Conservation (phyloP, 345 rosid species). For the Brassica juncea region DNA sequence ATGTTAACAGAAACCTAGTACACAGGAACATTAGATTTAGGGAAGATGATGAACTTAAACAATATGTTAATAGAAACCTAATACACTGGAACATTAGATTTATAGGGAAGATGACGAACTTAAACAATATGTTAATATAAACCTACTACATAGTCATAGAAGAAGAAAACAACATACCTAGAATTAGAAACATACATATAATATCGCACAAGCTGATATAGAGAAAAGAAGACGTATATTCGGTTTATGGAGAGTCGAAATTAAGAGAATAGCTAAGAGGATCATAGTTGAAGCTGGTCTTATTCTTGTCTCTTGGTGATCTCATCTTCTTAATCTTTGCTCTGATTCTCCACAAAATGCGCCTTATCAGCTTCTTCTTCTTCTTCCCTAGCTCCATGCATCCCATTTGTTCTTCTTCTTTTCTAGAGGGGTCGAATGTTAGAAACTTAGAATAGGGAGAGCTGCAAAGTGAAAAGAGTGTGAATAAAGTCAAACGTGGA, state of each 20-base stretch:
- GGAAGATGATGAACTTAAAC: background rate
- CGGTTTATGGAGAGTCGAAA: slow-evolving; percentile 60
- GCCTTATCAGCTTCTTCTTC: slow-evolving; percentile 52
- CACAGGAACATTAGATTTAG: background rate
- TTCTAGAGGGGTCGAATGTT: background rate
- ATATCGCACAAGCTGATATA: slow-evolving; percentile 6
- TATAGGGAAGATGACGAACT: slow-evolving; percentile 1
- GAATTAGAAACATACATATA: background rate
- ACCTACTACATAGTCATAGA: background rate
- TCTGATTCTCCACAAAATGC: slow-evolving; percentile 52
- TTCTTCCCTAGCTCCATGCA: slow-evolving; percentile 50
- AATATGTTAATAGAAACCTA: background rate
- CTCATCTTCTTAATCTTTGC: slow-evolving; percentile 50
- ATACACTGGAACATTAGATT: background rate
- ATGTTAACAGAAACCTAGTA: background rate
- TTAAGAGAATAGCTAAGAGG: slow-evolving; percentile 84
- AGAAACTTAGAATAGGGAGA: background rate
- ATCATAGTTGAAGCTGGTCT: slow-evolving; percentile 65
- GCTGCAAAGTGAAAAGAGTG: slow-evolving; percentile 1
- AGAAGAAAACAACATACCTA: background rate
- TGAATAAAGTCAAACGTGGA: slow-evolving; percentile 25
- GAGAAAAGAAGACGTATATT: slow-evolving; percentile 1
- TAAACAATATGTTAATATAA: background rate
- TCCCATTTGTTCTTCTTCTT: slow-evolving; percentile 15
- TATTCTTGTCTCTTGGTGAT: slow-evolving; percentile 37